These are phyloP conservation scores for Rhododendron ovatum DNA, from an alignment of 148 eudicot species.

Conservation along the genomic window DNA sequence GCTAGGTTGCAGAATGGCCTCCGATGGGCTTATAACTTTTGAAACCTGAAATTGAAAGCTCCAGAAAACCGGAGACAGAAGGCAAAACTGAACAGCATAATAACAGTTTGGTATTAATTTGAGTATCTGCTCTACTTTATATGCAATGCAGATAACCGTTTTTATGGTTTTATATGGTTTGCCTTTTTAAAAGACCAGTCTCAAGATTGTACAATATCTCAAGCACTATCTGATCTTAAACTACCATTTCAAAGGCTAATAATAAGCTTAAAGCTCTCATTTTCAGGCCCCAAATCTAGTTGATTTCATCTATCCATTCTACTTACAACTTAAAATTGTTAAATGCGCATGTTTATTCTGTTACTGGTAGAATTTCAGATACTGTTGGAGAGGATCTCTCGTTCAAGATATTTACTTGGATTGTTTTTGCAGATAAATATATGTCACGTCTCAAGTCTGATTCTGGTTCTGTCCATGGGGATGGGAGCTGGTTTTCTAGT, in stretches of 20 bases:
- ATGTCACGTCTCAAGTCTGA: constrained; percentile 51
- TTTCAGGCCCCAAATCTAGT: not conserved
- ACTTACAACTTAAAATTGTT: not conserved
- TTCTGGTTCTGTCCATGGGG: constrained; percentile 40
- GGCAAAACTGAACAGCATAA: not conserved
- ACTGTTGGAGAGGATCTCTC: not conserved
- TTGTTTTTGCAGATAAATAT: constrained; percentile 60
- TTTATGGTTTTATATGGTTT: not conserved
- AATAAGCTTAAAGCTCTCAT: not conserved
- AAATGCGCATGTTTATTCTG: not conserved
- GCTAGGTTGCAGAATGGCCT: not conserved
- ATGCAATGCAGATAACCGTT: not conserved
- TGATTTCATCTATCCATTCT: not conserved
- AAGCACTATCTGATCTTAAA: not conserved
- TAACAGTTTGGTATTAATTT: not conserved
- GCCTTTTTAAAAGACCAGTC: not conserved
- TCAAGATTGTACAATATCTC: not conserved
- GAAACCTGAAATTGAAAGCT: not conserved
- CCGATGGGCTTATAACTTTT: not conserved
- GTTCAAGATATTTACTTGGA: not conserved
- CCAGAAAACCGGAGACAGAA: not conserved
- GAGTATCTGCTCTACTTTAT: not conserved
- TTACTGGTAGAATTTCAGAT: not conserved
- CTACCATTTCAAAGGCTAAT: not conserved
- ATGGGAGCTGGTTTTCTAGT: constrained; percentile 45